Percentiles rank a stretch among this genome's conserved stretches.
These are phyloP conservation scores for Epichloe scottii DNA, from an alignment of 2,329 filamentous ascomycete genomes.

Conservation along the genomic window DNA sequence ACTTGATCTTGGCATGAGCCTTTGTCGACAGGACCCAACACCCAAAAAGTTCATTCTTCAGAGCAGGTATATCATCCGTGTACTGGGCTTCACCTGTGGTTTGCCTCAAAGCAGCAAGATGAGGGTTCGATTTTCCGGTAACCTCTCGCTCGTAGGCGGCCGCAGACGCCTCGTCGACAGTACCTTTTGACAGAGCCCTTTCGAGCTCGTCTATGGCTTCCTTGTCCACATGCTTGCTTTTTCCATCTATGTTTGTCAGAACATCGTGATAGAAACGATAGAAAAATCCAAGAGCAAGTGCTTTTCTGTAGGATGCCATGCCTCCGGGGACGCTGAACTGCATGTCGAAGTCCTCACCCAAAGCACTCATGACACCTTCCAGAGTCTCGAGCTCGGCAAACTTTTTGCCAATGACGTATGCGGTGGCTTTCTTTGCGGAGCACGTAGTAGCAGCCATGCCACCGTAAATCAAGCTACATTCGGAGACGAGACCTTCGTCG, in stretches of 20 bases:
- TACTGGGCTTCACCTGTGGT: slow-evolving; percentile 91
- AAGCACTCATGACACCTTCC: slow-evolving; percentile 76
- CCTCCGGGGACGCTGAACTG: slow-evolving; percentile 86
- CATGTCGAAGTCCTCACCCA: slow-evolving; percentile 84
- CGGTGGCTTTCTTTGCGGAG: slow-evolving; percentile 66
- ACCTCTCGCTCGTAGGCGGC: slow-evolving; percentile 70
- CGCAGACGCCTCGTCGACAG: slow-evolving; percentile 64
- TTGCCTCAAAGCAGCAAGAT: slow-evolving; percentile 87
- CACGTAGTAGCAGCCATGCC: slow-evolving; percentile 91
- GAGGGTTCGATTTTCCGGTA: slow-evolving; percentile 73
- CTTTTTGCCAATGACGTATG: slow-evolving; percentile 63
- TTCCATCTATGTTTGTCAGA: slow-evolving; percentile 45
- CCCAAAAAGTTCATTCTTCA: slow-evolving; percentile 81
- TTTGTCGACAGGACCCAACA: slow-evolving; percentile 81
- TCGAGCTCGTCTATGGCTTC: slow-evolving; percentile 79
- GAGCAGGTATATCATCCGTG: slow-evolving; percentile 81
- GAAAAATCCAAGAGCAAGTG: slow-evolving; percentile 84
- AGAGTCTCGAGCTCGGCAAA: slow-evolving; percentile 73
- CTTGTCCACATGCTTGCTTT: slow-evolving; percentile 42
- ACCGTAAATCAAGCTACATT: slow-evolving; percentile 75
- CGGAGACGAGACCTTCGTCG: slow-evolving; percentile 55
- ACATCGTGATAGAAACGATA: slow-evolving; percentile 95
- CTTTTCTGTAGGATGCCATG: slow-evolving; percentile 93
- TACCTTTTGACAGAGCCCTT: slow-evolving; percentile 65
- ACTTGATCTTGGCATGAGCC: slow-evolving; percentile 72